These are phyloP conservation scores for Didymella pinodella DNA, from an alignment of 2,329 filamentous ascomycete genomes.

Conservation along the genomic window DNA sequence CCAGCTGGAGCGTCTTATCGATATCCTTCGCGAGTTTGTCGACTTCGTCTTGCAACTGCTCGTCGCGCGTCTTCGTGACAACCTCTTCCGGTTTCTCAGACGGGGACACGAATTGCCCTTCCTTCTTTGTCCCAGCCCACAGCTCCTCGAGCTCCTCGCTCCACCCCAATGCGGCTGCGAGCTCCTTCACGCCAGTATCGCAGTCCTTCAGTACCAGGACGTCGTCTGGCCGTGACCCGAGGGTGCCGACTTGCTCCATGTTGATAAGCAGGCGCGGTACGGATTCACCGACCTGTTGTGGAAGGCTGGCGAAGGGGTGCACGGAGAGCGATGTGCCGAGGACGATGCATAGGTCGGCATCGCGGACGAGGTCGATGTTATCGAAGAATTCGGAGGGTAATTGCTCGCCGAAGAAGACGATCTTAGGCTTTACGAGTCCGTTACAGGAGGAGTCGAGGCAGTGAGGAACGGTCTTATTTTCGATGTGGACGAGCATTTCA, in stretches of 20 bases:
- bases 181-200: slow-evolving; percentile 78
- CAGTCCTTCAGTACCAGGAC: slow-evolving; percentile 84
- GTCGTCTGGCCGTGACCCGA: slow-evolving; percentile 82
- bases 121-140: slow-evolving; percentile 71
- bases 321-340: slow-evolving; percentile 90
- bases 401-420: slow-evolving; percentile 89
- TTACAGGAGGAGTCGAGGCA: slow-evolving; percentile 70
- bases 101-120: slow-evolving; percentile 47
- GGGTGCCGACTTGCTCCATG: slow-evolving; percentile 77
- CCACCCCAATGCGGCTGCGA: slow-evolving; percentile 87
- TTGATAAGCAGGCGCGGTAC: slow-evolving; percentile 88
- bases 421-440: slow-evolving; percentile 90
- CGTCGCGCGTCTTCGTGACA: slow-evolving; percentile 60
- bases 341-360: slow-evolving; percentile 80
- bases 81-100: slow-evolving; percentile 50
- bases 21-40: slow-evolving; percentile 66
- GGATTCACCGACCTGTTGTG: slow-evolving; percentile 66
- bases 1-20: slow-evolving; percentile 59
- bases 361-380: slow-evolving; percentile 59
- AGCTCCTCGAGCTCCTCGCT: slow-evolving; percentile 77
- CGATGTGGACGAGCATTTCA: slow-evolving; percentile 75
- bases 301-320: slow-evolving; percentile 86
- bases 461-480: slow-evolving; percentile 71
- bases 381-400: slow-evolving; percentile 72
- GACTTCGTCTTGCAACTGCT: slow-evolving; percentile 65